Conservation (phyloP, 495 filamentous ascomycete species). For the Neurospora sp. region DNA sequence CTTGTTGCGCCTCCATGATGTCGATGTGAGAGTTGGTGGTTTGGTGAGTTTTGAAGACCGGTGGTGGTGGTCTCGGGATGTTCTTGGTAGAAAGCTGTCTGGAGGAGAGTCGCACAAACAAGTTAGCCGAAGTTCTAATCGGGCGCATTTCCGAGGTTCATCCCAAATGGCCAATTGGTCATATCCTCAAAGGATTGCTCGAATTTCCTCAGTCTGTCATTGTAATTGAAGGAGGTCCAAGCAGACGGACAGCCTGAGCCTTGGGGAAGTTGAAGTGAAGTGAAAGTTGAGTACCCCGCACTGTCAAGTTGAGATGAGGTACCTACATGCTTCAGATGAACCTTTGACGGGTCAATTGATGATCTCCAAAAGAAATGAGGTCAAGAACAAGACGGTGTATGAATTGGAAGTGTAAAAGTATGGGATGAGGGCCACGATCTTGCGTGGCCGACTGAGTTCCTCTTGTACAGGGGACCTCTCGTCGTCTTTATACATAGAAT, state of each 20-base stretch:
- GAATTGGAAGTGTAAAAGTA: neutral
- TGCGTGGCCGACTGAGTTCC: neutral
- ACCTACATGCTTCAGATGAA: neutral
- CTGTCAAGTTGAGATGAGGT: neutral
- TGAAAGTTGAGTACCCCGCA: neutral
- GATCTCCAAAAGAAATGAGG: neutral
- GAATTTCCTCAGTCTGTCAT: neutral
- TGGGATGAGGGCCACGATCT: neutral
- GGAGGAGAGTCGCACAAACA: neutral
- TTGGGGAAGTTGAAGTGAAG: neutral
- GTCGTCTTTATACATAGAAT: neutral
- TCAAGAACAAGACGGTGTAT: neutral
- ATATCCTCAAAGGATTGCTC: neutral
- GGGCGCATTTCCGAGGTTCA: neutral
- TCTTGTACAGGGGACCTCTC: neutral
- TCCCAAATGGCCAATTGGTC: neutral
- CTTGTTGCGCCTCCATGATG: slow-evolving; percentile 32
- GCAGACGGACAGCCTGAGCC: neutral
- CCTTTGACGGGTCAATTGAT: neutral
- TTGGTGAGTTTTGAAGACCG: neutral
- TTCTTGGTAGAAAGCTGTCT: neutral
- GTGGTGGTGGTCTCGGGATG: neutral
- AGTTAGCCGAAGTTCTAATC: neutral
- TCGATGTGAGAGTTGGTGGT: neutral
- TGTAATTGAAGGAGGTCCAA: neutral